Evolutionary conservation across 306 rosid genomes (phyloP).

Genomic region (Prunus padus): DNA sequence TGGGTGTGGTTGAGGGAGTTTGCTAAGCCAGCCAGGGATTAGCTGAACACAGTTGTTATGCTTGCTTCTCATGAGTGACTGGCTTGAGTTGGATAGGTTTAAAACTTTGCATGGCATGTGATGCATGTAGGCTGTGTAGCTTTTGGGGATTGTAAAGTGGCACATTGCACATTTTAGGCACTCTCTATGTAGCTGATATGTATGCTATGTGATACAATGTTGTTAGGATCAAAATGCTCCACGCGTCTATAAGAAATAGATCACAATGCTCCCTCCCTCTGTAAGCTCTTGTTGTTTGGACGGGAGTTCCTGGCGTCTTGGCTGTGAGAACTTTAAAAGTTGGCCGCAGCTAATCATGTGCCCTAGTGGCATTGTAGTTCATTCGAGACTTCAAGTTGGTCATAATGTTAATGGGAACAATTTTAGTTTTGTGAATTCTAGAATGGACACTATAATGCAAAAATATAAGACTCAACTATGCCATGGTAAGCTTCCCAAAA

Average conservation of each 20-base stretch:
- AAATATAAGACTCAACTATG: background rate
- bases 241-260: background rate
- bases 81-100: background rate
- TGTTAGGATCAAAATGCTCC: background rate
- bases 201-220: background rate
- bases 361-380: background rate
- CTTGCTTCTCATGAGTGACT: background rate
- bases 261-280: background rate
- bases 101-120: background rate
- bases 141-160: slow-evolving; percentile 2
- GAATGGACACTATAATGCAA: background rate
- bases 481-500: background rate
- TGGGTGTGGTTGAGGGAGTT: background rate
- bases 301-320: background rate
- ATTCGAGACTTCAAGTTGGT: background rate
- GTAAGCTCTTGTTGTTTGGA: background rate
- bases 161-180: background rate
- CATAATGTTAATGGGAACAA: background rate
- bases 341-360: background rate
- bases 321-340: background rate
- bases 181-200: background rate
- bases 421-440: background rate
- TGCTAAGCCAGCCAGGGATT: background rate
- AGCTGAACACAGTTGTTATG: background rate
- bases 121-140: slow-evolving; percentile 1